These are phyloP conservation scores for Nasturtium officinale DNA, from an alignment of 345 rosid genomes.

Conservation along the genomic window DNA sequence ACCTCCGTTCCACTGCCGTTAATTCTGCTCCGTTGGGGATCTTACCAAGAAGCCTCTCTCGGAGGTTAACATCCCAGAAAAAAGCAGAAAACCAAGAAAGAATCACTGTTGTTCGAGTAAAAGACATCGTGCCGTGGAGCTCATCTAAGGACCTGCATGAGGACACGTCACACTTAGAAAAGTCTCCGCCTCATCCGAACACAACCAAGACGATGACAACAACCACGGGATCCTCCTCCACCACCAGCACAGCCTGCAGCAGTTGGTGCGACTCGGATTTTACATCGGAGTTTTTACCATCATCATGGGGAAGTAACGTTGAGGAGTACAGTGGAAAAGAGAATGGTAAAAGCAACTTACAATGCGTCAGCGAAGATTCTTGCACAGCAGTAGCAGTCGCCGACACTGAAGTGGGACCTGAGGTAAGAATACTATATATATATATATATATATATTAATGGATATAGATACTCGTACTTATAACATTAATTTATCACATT, in stretches of 20 bases:
- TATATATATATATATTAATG: too few species aligned
- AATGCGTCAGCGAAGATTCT: slow-evolving; percentile 58
- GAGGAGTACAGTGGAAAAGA: slow-evolving; percentile 39
- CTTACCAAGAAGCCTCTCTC: slow-evolving; percentile 58
- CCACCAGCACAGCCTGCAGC: slow-evolving; percentile 49
- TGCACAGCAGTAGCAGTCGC: slow-evolving; percentile 39
- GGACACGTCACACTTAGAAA: slow-evolving; percentile 42
- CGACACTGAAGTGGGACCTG: slow-evolving; percentile 49
- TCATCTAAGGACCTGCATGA: slow-evolving; percentile 69
- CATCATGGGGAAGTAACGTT: slow-evolving; percentile 46
- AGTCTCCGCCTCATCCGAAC: slow-evolving; percentile 38
- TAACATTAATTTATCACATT: slow-evolving; percentile 18
- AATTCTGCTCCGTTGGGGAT: slow-evolving; percentile 50
- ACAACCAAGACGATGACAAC: slow-evolving; percentile 46
- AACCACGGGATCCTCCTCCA: slow-evolving; percentile 47
- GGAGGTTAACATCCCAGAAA: slow-evolving; percentile 42
- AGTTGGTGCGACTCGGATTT: slow-evolving; percentile 93
- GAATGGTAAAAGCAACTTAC: slow-evolving; percentile 40
- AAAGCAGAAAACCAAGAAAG: slow-evolving; percentile 13
- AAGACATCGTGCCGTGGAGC: slow-evolving; percentile 85
- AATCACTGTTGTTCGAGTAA: slow-evolving; percentile 49
- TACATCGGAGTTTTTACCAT: slow-evolving; percentile 63
- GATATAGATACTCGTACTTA: slow-evolving; percentile 15
- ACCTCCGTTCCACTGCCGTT: slow-evolving; percentile 42
- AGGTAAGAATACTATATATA: slow-evolving; percentile 55